phyloP scores from a whole-genome alignment of 306 rosid species.

The Pyrus bretschneideri region DNA sequence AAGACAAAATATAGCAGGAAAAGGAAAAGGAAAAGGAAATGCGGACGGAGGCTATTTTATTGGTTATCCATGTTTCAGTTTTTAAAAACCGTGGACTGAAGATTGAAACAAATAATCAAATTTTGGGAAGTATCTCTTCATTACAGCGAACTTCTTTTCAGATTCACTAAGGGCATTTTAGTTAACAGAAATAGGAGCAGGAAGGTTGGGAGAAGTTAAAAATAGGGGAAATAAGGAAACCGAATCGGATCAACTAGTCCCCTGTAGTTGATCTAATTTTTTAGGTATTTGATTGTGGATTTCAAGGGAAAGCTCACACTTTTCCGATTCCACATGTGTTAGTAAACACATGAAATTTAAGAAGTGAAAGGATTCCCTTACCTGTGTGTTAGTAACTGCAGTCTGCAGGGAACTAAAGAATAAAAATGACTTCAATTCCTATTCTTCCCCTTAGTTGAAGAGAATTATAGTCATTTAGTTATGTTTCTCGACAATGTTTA shows the following conservation, averaged over 20 bases:
- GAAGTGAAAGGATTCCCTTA: too few species aligned
- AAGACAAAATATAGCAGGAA: not conserved
- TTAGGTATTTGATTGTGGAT: not conserved
- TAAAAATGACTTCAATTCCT: too few species aligned
- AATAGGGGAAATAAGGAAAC: not conserved
- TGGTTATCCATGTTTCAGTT: not conserved
- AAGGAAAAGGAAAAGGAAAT: not conserved
- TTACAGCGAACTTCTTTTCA: not conserved
- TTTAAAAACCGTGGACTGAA: not conserved
- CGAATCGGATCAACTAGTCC: too few species aligned
- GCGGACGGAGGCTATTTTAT: not conserved
- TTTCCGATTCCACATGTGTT: too few species aligned
- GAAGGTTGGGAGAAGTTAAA: not conserved
- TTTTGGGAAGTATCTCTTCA: not conserved
- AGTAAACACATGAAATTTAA: too few species aligned
- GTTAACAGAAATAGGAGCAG: not conserved
- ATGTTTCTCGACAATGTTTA: not conserved
- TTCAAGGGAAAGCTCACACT: not conserved
- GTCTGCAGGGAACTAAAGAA: not conserved
- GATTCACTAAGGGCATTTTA: not conserved
- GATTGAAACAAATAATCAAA: not conserved
- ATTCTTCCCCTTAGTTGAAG: not conserved
- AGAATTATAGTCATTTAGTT: not conserved
- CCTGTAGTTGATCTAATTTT: not conserved
- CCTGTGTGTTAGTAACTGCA: not conserved